These are phyloP conservation scores for Plantago major DNA, from an alignment of 257 asterid genomes.

Conservation along the genomic window DNA sequence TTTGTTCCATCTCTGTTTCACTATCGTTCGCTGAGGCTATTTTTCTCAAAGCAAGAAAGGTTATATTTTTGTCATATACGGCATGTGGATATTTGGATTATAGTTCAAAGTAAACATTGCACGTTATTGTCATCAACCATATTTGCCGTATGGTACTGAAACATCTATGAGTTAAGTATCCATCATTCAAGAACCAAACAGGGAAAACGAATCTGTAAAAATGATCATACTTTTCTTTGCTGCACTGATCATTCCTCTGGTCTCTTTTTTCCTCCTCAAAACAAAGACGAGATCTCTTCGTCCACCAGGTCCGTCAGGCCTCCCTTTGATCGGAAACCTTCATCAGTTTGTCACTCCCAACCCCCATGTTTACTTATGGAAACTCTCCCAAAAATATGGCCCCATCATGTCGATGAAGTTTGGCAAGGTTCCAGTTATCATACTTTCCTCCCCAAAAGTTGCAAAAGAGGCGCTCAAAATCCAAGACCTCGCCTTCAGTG, in stretches of 20 bases:
- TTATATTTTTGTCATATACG: too few relatives aligned
- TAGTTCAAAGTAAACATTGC: too few relatives aligned
- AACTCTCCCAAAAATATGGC: constrained; percentile 9
- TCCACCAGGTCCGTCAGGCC: constrained; percentile 21
- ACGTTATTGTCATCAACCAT: too few relatives aligned
- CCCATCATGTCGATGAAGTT: constrained; percentile 21
- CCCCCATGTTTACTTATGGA: constrained; percentile 10
- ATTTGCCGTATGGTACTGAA: too few relatives aligned
- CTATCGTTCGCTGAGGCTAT: too few relatives aligned
- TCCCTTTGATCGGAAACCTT: constrained; percentile 17
- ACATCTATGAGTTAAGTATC: too few relatives aligned
- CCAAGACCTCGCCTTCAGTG: constrained; percentile 10
- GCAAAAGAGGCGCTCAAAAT: constrained; percentile 8
- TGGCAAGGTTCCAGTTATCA: neutral
- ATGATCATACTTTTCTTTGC: neutral
- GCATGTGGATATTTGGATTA: too few relatives aligned
- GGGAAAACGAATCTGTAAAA: neutral
- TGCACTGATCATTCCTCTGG: neutral
- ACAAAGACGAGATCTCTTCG: neutral
- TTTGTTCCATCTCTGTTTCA: too few relatives aligned
- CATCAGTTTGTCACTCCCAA: constrained; percentile 5
- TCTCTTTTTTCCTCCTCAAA: neutral
- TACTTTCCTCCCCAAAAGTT: constrained; percentile 14
- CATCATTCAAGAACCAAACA: neutral
- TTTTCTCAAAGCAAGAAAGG: too few relatives aligned